Base-by-base conservation (phyloP, 352 stramenopile species). In the Pythium sukuiense region DNA sequence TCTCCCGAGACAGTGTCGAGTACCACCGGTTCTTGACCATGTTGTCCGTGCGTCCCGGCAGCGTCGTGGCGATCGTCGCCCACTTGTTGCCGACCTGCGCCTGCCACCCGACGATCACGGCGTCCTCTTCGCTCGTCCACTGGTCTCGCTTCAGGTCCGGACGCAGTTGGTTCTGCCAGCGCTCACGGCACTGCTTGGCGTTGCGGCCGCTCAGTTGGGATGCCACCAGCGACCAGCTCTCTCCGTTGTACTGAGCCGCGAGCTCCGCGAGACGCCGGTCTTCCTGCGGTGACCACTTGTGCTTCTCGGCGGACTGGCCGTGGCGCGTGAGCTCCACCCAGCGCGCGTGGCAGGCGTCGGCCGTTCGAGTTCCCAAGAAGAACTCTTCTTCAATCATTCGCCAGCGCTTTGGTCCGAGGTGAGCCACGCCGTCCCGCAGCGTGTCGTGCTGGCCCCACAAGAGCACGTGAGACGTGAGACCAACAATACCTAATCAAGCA, bases 171-270 rank as follows among this genome's bases (percentile, higher is more conserved):
- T 65, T 63, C 35, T 71, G 57, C 64, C 63, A 83, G 46, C 83
- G 65, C 29, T 93, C 85, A 5, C 87, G 77, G 26, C 83, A 93
- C 56, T 95, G 87, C 48, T 93, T 93, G 1, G 79, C 76, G 20
- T 65, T 91, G 2, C 87, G 78, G 18, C 76, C 80, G 4, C 70
- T 71, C n/a, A 95, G 55, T 43, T 83, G 72, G 1, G 77, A 85
- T 9, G 87, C 77, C 39, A 89, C 75, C 2, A 91, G 63, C 1
- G 75, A 52, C 87, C 87, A 95, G 32, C 77, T 77, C 14, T 72
- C 72, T 0, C 61, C 45, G 12, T 83, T 80, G 35, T 90, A 76
- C 20, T 59, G 45, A 1, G 37, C 33, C 4, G 93, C 82, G 0
- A 88, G 53, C 5, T 70, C 54, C 13, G 55, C 41, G 37, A 93